These are phyloP conservation scores for Tothia fuscella DNA, from an alignment of 2,329 filamentous ascomycete species.

Conservation along the genomic window DNA sequence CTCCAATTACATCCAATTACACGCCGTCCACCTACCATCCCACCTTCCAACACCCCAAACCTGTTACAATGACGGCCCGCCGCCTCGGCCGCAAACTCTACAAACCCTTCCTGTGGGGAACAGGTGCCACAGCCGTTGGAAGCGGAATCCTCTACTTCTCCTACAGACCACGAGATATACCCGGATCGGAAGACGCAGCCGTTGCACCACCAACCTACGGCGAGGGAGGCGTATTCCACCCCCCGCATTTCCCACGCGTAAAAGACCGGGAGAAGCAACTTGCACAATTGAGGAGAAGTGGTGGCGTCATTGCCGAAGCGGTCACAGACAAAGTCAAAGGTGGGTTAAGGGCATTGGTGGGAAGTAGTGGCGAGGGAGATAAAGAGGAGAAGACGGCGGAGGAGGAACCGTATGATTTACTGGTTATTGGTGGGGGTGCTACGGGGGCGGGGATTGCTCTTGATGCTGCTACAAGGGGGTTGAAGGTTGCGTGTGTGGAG, in stretches of 20 bases:
- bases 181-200: constrained; percentile 53
- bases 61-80: constrained; percentile 6
- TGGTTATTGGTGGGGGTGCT: constrained; percentile 69
- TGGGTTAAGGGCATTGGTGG: constrained; percentile 16
- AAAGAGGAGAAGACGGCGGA: constrained; percentile 18
- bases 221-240: constrained; percentile 53
- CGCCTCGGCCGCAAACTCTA: constrained; percentile 13
- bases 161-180: constrained; percentile 61
- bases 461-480: constrained; percentile 64
- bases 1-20: no score
- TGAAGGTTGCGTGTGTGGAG: constrained; percentile 72
- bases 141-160: constrained; percentile 48
- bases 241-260: constrained; percentile 53
- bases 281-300: constrained; percentile 43
- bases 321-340: constrained; percentile 31
- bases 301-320: constrained; percentile 25
- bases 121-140: constrained; percentile 41
- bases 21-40: no score
- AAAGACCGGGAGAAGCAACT: constrained; percentile 55
- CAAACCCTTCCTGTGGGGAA: constrained; percentile 48
- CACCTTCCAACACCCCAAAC: no score
- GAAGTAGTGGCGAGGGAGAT: no score
- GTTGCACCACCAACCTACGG: constrained; percentile 61
- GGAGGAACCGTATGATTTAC: constrained; percentile 56
- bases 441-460: constrained; percentile 72